phyloP scores from a whole-genome alignment of 1,139 yeast genomes.

The Chernovozyma sophiae-reginae region DNA sequence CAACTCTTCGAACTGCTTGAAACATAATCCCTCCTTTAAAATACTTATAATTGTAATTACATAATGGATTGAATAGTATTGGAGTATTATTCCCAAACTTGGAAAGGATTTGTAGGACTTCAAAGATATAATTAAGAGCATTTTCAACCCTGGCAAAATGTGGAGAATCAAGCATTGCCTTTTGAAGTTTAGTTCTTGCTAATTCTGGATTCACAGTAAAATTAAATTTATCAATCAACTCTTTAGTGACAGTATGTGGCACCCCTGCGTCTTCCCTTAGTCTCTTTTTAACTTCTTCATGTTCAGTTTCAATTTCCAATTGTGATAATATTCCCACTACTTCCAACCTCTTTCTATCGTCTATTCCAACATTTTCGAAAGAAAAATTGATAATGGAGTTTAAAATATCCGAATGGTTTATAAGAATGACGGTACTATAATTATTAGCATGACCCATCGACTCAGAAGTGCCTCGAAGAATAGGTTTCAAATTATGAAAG shows the following conservation, averaged over 20 bases:
- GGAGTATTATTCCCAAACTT: conserved; percentile 45
- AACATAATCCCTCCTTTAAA: conserved; percentile 84
- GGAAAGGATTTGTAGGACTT: conserved; percentile 51
- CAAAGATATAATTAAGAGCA: conserved; percentile 55
- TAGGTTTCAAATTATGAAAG: conserved; percentile 31
- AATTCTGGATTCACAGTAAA: conserved; percentile 64
- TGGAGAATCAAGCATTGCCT: conserved; percentile 74
- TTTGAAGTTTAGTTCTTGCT: conserved; percentile 59
- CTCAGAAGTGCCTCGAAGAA: too few species aligned
- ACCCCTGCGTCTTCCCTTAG: conserved; percentile 69
- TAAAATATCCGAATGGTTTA: conserved; percentile 78
- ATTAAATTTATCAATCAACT: conserved; percentile 68
- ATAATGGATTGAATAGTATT: conserved; percentile 59
- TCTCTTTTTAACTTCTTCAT: conserved; percentile 61
- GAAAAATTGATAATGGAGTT: conserved; percentile 61
- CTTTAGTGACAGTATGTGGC: conserved; percentile 78
- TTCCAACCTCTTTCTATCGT: conserved; percentile 56
- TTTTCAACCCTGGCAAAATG: conserved; percentile 56
- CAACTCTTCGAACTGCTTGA: conserved; percentile 65
- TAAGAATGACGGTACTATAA: conserved; percentile 48
- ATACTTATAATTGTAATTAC: conserved; percentile 76
- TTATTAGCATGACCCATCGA: conserved; percentile 11
- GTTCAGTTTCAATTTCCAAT: conserved; percentile 64
- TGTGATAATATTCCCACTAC: conserved; percentile 73
- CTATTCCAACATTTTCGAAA: conserved; percentile 69